These are phyloP conservation scores for Pythium brassicae DNA, from an alignment of 352 stramenopile genomes.

Conservation along the genomic window DNA sequence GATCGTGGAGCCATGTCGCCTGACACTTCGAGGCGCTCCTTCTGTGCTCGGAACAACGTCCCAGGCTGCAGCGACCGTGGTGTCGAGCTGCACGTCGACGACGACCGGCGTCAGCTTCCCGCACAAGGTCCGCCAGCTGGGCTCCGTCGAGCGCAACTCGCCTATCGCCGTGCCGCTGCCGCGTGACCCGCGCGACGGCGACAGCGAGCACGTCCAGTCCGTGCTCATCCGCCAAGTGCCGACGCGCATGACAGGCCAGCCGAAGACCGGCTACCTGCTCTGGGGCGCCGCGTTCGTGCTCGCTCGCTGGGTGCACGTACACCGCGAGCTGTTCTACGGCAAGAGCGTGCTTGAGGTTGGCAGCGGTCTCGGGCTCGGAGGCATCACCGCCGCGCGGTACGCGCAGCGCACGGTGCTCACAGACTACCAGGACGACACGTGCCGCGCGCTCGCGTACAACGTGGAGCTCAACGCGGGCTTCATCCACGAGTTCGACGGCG, in stretches of 20 bases:
- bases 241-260: slow-evolving; percentile 80
- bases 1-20: too few species aligned
- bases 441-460: slow-evolving; percentile 72
- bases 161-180: slow-evolving; percentile 56
- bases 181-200: slow-evolving; percentile 47
- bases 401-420: slow-evolving; percentile 60
- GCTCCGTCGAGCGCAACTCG: slow-evolving; percentile 42
- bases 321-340: slow-evolving; percentile 63
- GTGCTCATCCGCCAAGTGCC: slow-evolving; percentile 81
- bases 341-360: slow-evolving; percentile 81
- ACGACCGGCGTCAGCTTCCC: slow-evolving; percentile 70
- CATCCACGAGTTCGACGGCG: slow-evolving; percentile 51
- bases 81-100: slow-evolving; percentile 60
- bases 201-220: slow-evolving; percentile 22
- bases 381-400: slow-evolving; percentile 73
- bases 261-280: slow-evolving; percentile 82
- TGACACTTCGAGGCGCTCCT: too few species aligned
- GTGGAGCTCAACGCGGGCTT: slow-evolving; percentile 69
- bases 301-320: slow-evolving; percentile 74
- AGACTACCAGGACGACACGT: slow-evolving; percentile 84
- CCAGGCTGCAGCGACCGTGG: slow-evolving; percentile 67
- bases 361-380: slow-evolving; percentile 74
- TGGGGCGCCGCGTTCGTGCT: slow-evolving; percentile 82
- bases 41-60: too few species aligned
- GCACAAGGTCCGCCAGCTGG: slow-evolving; percentile 52